Percentiles rank a stretch among this genome's conserved stretches.
These are phyloP conservation scores for Phaeodactylum tricornutum DNA, from an alignment of 108 stramenopile species.

Conservation along the genomic window DNA sequence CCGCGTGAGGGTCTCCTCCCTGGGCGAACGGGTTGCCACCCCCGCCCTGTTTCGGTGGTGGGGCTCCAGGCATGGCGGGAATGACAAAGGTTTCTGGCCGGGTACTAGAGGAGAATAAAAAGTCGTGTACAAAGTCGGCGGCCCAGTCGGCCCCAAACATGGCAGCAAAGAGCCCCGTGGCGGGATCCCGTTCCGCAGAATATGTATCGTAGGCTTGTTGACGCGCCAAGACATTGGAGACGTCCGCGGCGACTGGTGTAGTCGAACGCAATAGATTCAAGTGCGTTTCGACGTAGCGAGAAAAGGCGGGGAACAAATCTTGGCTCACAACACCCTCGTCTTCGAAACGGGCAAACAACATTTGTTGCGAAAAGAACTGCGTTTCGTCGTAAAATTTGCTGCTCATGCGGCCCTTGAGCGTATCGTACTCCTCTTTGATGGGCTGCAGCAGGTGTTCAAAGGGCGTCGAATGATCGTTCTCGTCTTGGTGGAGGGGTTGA, in stretches of 20 bases:
- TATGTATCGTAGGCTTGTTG: conserved; percentile 91
- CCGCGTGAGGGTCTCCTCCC: too few species aligned
- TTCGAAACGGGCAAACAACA: conserved; percentile 89
- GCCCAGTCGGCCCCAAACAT: conserved; percentile 94
- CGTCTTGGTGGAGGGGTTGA: conserved; percentile 84
- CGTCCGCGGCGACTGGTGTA: conserved; percentile 6
- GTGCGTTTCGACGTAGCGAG: conserved; percentile 65
- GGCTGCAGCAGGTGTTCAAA: conserved; percentile 70
- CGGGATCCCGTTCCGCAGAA: conserved; percentile 89
- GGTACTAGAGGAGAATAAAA: conserved; percentile 78
- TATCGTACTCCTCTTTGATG: conserved; percentile 80
- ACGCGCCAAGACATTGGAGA: conserved; percentile 38
- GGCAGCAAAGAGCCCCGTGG: conserved; percentile 85
- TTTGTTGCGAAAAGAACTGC: conserved; percentile 87
- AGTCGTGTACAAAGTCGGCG: conserved; percentile 82
- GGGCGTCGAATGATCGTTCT: conserved; percentile 43
- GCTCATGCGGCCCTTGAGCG: conserved; percentile 80
- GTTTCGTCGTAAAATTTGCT: conserved; percentile 91
- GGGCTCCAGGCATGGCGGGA: neutral
- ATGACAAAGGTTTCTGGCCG: conserved; percentile 12
- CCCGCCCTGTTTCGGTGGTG: too few species aligned
- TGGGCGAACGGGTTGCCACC: too few species aligned
- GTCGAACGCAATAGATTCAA: conserved; percentile 38
- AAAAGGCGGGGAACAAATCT: conserved; percentile 84
- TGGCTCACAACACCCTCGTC: conserved; percentile 51